Percentiles rank a stretch among this genome's conserved stretches.
These are phyloP conservation scores for Taphrina confusa DNA, from an alignment of 1,139 yeast genomes.

Conservation along the genomic window DNA sequence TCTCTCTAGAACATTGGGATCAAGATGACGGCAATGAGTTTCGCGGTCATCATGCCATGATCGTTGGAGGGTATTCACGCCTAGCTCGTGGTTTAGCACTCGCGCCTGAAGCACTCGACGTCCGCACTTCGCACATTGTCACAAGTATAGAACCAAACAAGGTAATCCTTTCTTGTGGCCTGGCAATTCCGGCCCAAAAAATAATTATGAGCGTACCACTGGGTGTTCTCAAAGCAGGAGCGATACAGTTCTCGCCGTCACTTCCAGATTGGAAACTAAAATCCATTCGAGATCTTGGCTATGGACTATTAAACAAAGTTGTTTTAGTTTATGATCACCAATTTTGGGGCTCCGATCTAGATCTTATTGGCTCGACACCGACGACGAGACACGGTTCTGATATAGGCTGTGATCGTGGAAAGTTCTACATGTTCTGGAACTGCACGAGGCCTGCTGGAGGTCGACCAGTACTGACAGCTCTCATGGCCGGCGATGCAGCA, in stretches of 20 bases:
- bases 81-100: slow-evolving; percentile 49
- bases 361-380: slow-evolving; percentile 47
- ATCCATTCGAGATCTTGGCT: slow-evolving; percentile 50
- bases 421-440: slow-evolving; percentile 50
- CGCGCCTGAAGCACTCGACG: slow-evolving; percentile 49
- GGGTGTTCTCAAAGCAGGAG: slow-evolving; percentile 50
- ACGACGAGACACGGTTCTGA: slow-evolving; percentile 39
- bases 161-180: slow-evolving; percentile 47
- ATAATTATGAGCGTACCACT: slow-evolving; percentile 51
- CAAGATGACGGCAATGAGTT: slow-evolving; percentile 51
- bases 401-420: slow-evolving; percentile 46
- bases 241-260: slow-evolving; percentile 51
- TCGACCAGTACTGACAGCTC: slow-evolving; percentile 45
- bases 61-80: slow-evolving; percentile 47
- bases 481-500: slow-evolving; percentile 51
- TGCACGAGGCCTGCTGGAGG: slow-evolving; percentile 42
- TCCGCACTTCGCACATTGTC: slow-evolving; percentile 49
- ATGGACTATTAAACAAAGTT: slow-evolving; percentile 50
- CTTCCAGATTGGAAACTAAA: slow-evolving; percentile 51
- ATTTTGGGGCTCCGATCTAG: slow-evolving; percentile 50
- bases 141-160: slow-evolving; percentile 48
- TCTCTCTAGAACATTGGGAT: slow-evolving; percentile 50
- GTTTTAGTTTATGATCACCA: slow-evolving; percentile 47
- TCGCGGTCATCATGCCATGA: slow-evolving; percentile 49
- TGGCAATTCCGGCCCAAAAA: slow-evolving; percentile 48